Evolutionary conservation across 2,329 filamentous ascomycete genomes (phyloP).

Genomic region (Coleophoma cylindrospora): DNA sequence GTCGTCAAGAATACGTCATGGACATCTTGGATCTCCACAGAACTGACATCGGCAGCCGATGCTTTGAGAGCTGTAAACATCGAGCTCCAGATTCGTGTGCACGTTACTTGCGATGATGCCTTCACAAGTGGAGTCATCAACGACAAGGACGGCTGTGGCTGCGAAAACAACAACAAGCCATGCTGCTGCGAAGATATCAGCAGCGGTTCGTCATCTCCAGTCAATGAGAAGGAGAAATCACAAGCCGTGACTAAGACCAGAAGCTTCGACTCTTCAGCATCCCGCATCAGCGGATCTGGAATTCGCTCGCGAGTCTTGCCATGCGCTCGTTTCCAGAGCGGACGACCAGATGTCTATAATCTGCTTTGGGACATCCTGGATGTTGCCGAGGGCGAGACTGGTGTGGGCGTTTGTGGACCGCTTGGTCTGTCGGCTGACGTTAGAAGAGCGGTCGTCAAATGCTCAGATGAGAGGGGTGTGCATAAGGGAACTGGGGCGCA

Average conservation of each 20-base stretch:
- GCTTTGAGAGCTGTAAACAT: slow-evolving; percentile 41
- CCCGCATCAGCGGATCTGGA: slow-evolving; percentile 16
- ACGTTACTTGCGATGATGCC: slow-evolving; percentile 38
- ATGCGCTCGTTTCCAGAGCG: slow-evolving; percentile 14
- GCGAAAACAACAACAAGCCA: slow-evolving; percentile 12
- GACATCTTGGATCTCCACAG: slow-evolving; percentile 35
- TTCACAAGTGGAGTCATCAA: slow-evolving; percentile 8
- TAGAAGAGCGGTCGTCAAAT: slow-evolving; percentile 46
- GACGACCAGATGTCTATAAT: slow-evolving; percentile 44
- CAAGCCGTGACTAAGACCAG: slow-evolving; percentile 2
- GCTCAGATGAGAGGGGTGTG: slow-evolving; percentile 56
- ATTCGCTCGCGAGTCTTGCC: slow-evolving; percentile 36
- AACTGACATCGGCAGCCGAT: slow-evolving; percentile 20
- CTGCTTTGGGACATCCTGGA: slow-evolving; percentile 50
- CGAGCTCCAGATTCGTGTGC: slow-evolving; percentile 45
- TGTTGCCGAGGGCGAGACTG: slow-evolving; percentile 55
- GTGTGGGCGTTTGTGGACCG: slow-evolving; percentile 55
- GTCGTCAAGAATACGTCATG: slow-evolving; percentile 52
- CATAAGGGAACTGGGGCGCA: slow-evolving; percentile 61
- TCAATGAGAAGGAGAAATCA: slow-evolving; percentile 4
- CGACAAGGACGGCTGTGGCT: slow-evolving; percentile 8
- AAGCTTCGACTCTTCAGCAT: background rate
- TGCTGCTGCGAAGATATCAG: slow-evolving; percentile 10
- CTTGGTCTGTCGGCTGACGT: slow-evolving; percentile 46
- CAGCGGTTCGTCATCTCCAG: slow-evolving; percentile 1